These are phyloP conservation scores for Avena atlantica DNA, from an alignment of 176 grass and related monocot species.

Conservation along the genomic window DNA sequence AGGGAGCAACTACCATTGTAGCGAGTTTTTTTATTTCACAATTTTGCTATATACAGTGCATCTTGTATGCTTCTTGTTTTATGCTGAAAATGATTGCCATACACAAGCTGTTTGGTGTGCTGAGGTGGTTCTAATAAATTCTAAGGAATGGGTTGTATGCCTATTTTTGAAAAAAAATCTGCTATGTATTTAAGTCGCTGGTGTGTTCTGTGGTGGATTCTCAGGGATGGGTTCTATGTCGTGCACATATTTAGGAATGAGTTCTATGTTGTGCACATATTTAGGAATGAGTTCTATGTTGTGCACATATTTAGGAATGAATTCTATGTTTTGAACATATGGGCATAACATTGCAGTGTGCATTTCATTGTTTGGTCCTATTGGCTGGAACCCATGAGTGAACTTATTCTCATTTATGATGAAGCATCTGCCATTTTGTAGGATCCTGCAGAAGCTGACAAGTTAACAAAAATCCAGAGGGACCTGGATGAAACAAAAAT, in stretches of 20 bases:
- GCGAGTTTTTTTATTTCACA: not conserved
- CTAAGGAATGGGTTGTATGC: not conserved
- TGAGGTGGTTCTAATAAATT: not conserved
- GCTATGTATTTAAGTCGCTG: not conserved
- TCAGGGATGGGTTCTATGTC: not conserved
- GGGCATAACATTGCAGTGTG: not conserved
- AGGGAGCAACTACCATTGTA: not conserved
- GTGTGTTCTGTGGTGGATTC: not conserved
- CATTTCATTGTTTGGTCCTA: not conserved
- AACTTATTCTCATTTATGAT: not conserved
- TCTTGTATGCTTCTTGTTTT: constrained; percentile 22
- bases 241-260: not conserved
- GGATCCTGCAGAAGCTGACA: constrained; percentile 96
- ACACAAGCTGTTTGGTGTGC: not conserved
- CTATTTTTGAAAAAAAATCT: not conserved
- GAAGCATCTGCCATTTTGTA: constrained; percentile 47
- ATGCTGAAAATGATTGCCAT: not conserved
- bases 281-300: not conserved
- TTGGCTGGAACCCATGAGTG: not conserved
- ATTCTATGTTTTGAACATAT: constrained; percentile 9
- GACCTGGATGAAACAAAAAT: constrained; percentile 99
- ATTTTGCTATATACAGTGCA: not conserved
- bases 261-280: not conserved
- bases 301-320: not conserved
- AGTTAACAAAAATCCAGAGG: constrained; percentile 94